Evolutionary conservation across 805 yeast genomes (phyloP).

Genomic region (Cyberlindnera xishuangbannaensis): DNA sequence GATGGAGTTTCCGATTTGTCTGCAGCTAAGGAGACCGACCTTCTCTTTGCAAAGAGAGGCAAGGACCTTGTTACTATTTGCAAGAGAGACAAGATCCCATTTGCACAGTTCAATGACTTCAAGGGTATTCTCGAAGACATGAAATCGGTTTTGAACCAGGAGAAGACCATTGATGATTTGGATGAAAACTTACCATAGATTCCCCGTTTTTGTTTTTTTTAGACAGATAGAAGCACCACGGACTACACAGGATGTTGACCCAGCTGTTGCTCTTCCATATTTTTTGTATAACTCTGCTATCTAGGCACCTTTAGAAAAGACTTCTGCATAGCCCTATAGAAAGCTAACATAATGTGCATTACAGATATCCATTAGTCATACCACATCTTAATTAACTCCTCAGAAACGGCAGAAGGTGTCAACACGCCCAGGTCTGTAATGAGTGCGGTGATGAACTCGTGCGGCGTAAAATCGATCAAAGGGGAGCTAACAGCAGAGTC

Average conservation of each 20-base stretch:
- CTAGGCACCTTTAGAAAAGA: neutral
- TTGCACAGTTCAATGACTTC: conserved; percentile 74
- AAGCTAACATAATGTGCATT: neutral
- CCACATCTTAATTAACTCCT: conserved; percentile 97
- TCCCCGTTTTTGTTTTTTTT: too few relatives aligned
- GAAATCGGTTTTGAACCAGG: conserved; percentile 45
- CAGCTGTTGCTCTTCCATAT: too few relatives aligned
- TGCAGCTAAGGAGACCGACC: conserved; percentile 93
- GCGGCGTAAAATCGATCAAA: conserved; percentile 88
- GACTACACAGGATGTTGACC: too few relatives aligned
- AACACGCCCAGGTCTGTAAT: conserved; percentile 95
- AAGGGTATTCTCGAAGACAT: conserved; percentile 65
- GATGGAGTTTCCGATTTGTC: conserved; percentile 95
- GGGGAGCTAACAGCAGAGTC: conserved; percentile 42
- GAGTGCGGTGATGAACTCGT: conserved; percentile 89
- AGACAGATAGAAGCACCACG: too few relatives aligned
- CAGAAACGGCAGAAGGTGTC: conserved; percentile 98
- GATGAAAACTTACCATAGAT: conserved; percentile 26
- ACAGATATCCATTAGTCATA: conserved; percentile 50
- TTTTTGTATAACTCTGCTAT: too few relatives aligned
- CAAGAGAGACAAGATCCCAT: conserved; percentile 73
- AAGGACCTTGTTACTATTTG: conserved; percentile 86
- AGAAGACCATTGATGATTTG: conserved; percentile 29
- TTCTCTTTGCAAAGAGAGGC: conserved; percentile 90
- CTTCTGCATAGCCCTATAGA: neutral